phyloP scores from a whole-genome alignment of 2,329 filamentous ascomycete genomes.

The Mariannaea sp. region DNA sequence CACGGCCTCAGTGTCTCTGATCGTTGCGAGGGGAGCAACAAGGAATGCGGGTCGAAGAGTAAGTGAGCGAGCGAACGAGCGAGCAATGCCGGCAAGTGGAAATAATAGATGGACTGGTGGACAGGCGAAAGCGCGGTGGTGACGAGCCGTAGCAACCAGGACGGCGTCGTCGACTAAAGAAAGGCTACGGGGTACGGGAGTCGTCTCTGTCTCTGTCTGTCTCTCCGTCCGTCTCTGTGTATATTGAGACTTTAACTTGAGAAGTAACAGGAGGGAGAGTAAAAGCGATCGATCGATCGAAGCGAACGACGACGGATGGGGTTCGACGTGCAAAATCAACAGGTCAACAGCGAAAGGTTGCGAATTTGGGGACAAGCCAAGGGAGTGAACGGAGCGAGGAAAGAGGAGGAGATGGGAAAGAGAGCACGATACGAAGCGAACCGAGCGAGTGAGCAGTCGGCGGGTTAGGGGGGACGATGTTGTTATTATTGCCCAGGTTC shows the following conservation, averaged over 20 bases:
- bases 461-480: conserved; percentile 23
- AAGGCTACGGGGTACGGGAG: neutral
- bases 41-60: conserved; percentile 27
- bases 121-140: neutral
- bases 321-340: too few relatives aligned
- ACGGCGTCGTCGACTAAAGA: conserved; percentile 10
- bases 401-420: neutral
- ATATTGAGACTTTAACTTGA: neutral
- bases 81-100: neutral
- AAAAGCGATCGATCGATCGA: conserved; percentile 9
- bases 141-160: conserved; percentile 5
- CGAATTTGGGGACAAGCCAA: neutral
- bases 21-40: conserved; percentile 4
- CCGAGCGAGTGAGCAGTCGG: conserved; percentile 15
- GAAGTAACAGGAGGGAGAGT: neutral
- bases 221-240: too few relatives aligned
- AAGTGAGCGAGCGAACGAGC: too few relatives aligned
- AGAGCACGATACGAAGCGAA: conserved; percentile 17
- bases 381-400: conserved; percentile 5
- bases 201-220: too few relatives aligned
- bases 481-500: conserved; percentile 26
- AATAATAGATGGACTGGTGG: neutral
- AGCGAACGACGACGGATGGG: conserved; percentile 8
- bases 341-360: too few relatives aligned
- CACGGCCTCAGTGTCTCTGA: conserved; percentile 33